These are phyloP conservation scores for Lactarius indigo DNA, from an alignment of 768 basidiomycete species.

Conservation along the genomic window DNA sequence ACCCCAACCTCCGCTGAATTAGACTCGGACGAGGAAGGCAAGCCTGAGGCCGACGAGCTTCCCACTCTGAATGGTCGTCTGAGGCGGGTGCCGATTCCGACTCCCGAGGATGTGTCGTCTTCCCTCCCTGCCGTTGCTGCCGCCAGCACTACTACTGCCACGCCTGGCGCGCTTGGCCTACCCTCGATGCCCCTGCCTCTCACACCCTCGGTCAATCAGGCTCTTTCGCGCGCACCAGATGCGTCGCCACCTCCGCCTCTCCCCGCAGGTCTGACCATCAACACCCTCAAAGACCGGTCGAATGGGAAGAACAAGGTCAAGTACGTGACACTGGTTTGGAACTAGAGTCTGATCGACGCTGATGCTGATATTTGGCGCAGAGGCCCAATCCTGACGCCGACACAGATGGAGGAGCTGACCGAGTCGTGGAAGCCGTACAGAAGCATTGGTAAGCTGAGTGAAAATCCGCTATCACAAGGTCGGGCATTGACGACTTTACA, in stretches of 20 bases:
- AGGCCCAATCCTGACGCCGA: slow-evolving; percentile 69
- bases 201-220: slow-evolving; percentile 65
- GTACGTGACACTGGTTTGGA: slow-evolving; percentile 37
- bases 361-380: slow-evolving; percentile 35
- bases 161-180: slow-evolving; percentile 28
- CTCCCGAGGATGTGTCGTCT: not conserved
- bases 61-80: slow-evolving; percentile 7
- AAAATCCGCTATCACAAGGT: not conserved
- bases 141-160: not conserved
- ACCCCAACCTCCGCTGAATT: not conserved
- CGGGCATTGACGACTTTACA: slow-evolving; percentile 29
- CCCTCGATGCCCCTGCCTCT: slow-evolving; percentile 51
- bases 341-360: not conserved
- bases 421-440: slow-evolving; percentile 78
- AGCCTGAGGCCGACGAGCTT: slow-evolving; percentile 19
- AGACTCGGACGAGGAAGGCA: slow-evolving; percentile 9
- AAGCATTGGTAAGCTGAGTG: slow-evolving; percentile 56
- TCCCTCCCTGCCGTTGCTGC: not conserved
- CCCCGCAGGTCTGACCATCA: slow-evolving; percentile 57
- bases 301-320: slow-evolving; percentile 70
- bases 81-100: slow-evolving; percentile 1
- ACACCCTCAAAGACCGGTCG: slow-evolving; percentile 55
- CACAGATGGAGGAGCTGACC: slow-evolving; percentile 79
- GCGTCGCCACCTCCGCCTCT: slow-evolving; percentile 37
- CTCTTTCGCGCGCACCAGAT: slow-evolving; percentile 36